These are phyloP conservation scores for Parasarocladium wereldwijsianum DNA, from an alignment of 2,329 filamentous ascomycete species.

Conservation along the genomic window DNA sequence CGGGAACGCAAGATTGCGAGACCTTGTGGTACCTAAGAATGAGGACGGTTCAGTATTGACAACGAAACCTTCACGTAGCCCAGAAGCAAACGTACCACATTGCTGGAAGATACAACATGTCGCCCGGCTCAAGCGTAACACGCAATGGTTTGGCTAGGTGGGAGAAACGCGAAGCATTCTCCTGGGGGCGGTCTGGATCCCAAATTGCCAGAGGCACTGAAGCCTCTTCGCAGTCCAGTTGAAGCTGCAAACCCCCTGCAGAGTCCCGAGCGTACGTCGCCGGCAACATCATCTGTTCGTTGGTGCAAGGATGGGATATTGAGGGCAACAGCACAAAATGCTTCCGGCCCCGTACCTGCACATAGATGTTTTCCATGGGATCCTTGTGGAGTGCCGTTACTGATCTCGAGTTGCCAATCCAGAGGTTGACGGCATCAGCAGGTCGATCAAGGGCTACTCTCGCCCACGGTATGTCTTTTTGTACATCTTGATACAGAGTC, in stretches of 20 bases:
- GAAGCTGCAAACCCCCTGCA: conserved; percentile 13
- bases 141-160: conserved; percentile 41
- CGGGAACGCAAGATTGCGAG: conserved; percentile 49
- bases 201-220: conserved; percentile 55
- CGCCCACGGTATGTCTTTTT: conserved; percentile 53
- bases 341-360: conserved; percentile 59
- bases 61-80: background rate
- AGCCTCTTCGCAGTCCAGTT: conserved; percentile 18
- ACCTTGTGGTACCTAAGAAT: conserved; percentile 60
- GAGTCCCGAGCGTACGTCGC: conserved; percentile 41
- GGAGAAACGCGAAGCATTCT: conserved; percentile 42
- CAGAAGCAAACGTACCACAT: conserved; percentile 46
- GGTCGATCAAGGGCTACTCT: conserved; percentile 49
- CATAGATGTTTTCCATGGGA: conserved; percentile 76
- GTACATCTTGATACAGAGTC: conserved; percentile 47
- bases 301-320: conserved; percentile 52
- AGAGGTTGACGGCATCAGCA: conserved; percentile 69
- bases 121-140: conserved; percentile 56
- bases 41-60: background rate
- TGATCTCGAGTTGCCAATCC: conserved; percentile 61
- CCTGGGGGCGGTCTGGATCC: conserved; percentile 50
- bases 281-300: conserved; percentile 41
- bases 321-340: conserved; percentile 65
- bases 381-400: conserved; percentile 66
- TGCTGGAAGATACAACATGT: conserved; percentile 71